Conservation (phyloP, 805 yeast species). For the Saccharomycopsis oosterbeekiorum region DNA sequence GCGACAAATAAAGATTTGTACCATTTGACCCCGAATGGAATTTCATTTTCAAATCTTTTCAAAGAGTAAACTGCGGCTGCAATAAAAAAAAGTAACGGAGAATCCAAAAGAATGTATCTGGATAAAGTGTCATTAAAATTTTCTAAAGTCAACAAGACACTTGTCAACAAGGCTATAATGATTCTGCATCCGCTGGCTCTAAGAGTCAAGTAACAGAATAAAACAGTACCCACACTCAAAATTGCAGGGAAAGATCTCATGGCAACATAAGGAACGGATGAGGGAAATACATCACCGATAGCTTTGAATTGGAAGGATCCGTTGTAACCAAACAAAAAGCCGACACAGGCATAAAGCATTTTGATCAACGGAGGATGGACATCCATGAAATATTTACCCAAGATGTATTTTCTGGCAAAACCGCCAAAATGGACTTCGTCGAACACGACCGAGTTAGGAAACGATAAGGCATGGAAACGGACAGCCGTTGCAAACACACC, state of each 20-base stretch:
- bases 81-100: slow-evolving; percentile 69
- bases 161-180: slow-evolving; percentile 46
- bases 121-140: slow-evolving; percentile 60
- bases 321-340: slow-evolving; percentile 54
- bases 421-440: slow-evolving; percentile 91
- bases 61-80: slow-evolving; percentile 58
- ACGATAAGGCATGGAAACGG: slow-evolving; percentile 49
- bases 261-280: slow-evolving; percentile 45
- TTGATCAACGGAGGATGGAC: slow-evolving; percentile 76
- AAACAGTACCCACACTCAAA: slow-evolving; percentile 58
- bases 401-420: slow-evolving; percentile 76
- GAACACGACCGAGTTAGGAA: slow-evolving; percentile 78
- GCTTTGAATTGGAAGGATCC: slow-evolving; percentile 60
- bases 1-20: slow-evolving; percentile 51
- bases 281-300: slow-evolving; percentile 58
- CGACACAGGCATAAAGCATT: slow-evolving; percentile 66
- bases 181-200: slow-evolving; percentile 66
- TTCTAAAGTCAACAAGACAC: slow-evolving; percentile 50
- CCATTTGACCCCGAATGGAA: slow-evolving; percentile 52
- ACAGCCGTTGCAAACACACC: slow-evolving; percentile 43
- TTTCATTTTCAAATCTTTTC: slow-evolving; percentile 55
- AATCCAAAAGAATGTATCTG: slow-evolving; percentile 63
- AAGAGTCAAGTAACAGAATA: slow-evolving; percentile 57
- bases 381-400: slow-evolving; percentile 58
- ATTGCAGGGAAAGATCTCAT: slow-evolving; percentile 67